These are phyloP conservation scores for Auricularia auricula-judae DNA, from an alignment of 768 basidiomycete genomes.

Conservation along the genomic window DNA sequence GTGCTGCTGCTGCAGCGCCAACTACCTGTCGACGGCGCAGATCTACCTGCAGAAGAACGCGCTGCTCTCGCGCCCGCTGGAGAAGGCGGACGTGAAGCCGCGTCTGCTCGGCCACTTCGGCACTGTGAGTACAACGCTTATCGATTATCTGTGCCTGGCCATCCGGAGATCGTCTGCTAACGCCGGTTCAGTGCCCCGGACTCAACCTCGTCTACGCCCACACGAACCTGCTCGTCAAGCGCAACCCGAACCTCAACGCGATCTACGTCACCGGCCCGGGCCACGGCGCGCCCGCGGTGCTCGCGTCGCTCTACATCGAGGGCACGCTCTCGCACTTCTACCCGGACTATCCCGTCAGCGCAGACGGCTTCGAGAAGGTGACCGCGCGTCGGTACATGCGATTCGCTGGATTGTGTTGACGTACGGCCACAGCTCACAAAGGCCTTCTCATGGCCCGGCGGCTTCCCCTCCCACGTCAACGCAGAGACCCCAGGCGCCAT, in stretches of 20 bases:
- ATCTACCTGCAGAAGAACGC: constrained; percentile 73
- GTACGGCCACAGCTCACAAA: constrained; percentile 46
- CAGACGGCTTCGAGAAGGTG: constrained; percentile 32
- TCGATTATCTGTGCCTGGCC: background rate
- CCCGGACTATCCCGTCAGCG: constrained; percentile 46
- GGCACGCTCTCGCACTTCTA: constrained; percentile 52
- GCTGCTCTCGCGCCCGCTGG: constrained; percentile 48
- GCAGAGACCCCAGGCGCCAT: constrained; percentile 83
- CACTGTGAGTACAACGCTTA: constrained; percentile 22
- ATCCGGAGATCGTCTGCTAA: background rate
- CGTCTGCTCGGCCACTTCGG: constrained; percentile 80
- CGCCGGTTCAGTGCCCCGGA: constrained; percentile 45
- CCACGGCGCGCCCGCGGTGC: constrained; percentile 78
- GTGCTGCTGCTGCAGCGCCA: background rate
- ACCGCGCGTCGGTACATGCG: constrained; percentile 14
- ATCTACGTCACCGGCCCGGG: constrained; percentile 66
- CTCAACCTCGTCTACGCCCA: constrained; percentile 63
- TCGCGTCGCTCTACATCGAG: constrained; percentile 83
- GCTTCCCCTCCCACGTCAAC: constrained; percentile 58
- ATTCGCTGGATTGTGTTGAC: constrained; percentile 21
- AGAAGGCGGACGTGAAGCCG: constrained; percentile 63
- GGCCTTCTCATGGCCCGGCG: constrained; percentile 70
- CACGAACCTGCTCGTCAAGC: constrained; percentile 29
- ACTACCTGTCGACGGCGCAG: constrained; percentile 42
- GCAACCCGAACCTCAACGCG: constrained; percentile 31